Percentiles rank a stretch among this genome's conserved stretches.
Evolutionary conservation across 2,329 filamentous ascomycete species (phyloP).

Genomic region (Cladosporium phlei): DNA sequence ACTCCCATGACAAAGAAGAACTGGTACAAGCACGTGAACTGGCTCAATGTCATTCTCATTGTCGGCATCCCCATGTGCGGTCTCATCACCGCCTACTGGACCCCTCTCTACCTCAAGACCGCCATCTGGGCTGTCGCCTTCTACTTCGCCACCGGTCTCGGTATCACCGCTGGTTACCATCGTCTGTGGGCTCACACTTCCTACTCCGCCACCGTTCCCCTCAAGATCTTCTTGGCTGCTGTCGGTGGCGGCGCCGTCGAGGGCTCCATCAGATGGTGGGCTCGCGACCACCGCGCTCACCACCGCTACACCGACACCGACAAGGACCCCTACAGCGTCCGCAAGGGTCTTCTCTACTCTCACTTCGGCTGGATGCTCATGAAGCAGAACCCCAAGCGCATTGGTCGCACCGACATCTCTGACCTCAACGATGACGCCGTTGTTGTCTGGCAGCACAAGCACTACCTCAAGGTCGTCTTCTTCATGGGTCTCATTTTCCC

Average conservation of each 20-base stretch:
- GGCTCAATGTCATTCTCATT: conserved; percentile 82
- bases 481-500: conserved; percentile 74
- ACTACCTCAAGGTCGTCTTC: conserved; percentile 77
- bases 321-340: conserved; percentile 86
- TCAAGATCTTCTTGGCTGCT: conserved; percentile 77
- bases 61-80: conserved; percentile 71
- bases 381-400: conserved; percentile 87
- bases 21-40: conserved; percentile 91
- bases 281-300: conserved; percentile 78
- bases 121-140: conserved; percentile 68
- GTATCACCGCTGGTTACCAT: conserved; percentile 59
- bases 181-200: conserved; percentile 82
- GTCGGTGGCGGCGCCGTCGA: conserved; percentile 79
- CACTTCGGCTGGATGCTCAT: conserved; percentile 89
- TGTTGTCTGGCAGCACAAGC: conserved; percentile 80
- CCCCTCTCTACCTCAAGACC: conserved; percentile 67
- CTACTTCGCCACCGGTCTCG: conserved; percentile 67
- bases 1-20: conserved; percentile 73
- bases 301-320: conserved; percentile 90
- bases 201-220: conserved; percentile 70
- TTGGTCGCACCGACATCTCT: conserved; percentile 81
- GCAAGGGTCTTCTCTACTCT: conserved; percentile 80
- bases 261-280: conserved; percentile 86
- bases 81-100: conserved; percentile 70
- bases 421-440: conserved; percentile 82